Conservation (phyloP, 192 early-diverging fungal species). For the Coemansia pectinata region DNA sequence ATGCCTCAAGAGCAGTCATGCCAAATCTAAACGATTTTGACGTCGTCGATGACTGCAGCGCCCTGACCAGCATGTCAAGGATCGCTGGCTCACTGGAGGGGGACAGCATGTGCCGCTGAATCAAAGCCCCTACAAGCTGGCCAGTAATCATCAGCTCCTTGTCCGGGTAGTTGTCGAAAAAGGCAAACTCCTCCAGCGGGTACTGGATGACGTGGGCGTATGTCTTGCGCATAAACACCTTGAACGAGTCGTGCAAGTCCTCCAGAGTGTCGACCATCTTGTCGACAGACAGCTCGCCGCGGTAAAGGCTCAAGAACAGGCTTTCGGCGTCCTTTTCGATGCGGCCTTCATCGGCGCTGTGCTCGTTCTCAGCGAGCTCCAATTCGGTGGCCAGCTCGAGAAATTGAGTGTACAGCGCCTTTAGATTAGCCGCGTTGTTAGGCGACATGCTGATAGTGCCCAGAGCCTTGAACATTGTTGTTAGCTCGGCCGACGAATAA, state of each 20-base stretch:
- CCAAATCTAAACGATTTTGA: slow-evolving; percentile 92
- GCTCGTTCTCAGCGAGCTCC: slow-evolving; percentile 45
- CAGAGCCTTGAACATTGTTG: slow-evolving; percentile 47
- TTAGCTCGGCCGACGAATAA: slow-evolving; percentile 47
- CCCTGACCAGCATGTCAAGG: slow-evolving; percentile 86
- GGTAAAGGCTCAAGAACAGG: slow-evolving; percentile 54
- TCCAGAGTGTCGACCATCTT: slow-evolving; percentile 84
- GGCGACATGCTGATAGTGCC: slow-evolving; percentile 41
- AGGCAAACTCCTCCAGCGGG: slow-evolving; percentile 95
- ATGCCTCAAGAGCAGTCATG: slow-evolving; percentile 79
- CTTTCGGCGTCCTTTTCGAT: slow-evolving; percentile 57
- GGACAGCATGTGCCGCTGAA: slow-evolving; percentile 86
- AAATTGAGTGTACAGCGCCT: slow-evolving; percentile 55
- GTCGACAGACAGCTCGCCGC: slow-evolving; percentile 66
- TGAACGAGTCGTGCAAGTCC: slow-evolving; percentile 75
- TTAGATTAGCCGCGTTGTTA: slow-evolving; percentile 56
- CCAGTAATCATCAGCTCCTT: slow-evolving; percentile 88
- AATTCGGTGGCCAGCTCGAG: slow-evolving; percentile 43
- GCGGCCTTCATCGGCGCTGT: slow-evolving; percentile 35
- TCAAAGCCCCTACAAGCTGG: slow-evolving; percentile 84
- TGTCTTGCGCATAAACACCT: slow-evolving; percentile 74
- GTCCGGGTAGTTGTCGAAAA: slow-evolving; percentile 92
- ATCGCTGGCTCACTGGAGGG: slow-evolving; percentile 79
- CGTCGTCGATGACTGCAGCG: slow-evolving; percentile 74
- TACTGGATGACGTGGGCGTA: slow-evolving; percentile 91